phyloP scores from a whole-genome alignment of 2,329 filamentous ascomycete species.

The Mycosphaerelloides madeirae region DNA sequence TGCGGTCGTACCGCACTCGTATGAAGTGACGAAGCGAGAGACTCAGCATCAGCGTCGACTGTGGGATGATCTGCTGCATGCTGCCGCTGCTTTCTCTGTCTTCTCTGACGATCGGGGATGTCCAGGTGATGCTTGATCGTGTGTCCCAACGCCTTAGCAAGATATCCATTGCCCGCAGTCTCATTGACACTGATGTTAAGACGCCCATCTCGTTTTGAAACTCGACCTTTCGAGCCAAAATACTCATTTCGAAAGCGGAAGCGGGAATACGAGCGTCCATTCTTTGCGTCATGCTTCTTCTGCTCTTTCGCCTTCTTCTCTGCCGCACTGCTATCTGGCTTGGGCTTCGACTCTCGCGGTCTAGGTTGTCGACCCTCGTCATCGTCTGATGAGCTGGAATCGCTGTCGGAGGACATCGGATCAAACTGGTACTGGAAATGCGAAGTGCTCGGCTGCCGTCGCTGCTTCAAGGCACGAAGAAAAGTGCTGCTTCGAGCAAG shows the following conservation, averaged over 20 bases:
- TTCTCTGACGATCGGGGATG: constrained; percentile 24
- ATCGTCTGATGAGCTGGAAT: constrained; percentile 28
- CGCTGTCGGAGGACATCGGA: constrained; percentile 25
- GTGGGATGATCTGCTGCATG: constrained; percentile 19
- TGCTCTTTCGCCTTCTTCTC: constrained; percentile 13
- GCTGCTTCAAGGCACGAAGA: constrained; percentile 15
- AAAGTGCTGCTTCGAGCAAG: constrained; percentile 19
- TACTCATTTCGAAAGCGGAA: constrained; percentile 62
- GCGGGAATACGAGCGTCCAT: constrained; percentile 41
- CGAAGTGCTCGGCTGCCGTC: constrained; percentile 11
- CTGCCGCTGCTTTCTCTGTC: constrained; percentile 28
- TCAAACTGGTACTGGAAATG: constrained; percentile 28
- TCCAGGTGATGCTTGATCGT: constrained; percentile 55
- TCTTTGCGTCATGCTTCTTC: constrained; percentile 11
- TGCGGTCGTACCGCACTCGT: constrained; percentile 36
- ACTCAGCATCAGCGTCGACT: constrained; percentile 15
- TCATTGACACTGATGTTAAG: constrained; percentile 69
- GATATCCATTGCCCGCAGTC: constrained; percentile 62
- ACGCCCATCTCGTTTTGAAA: constrained; percentile 64
- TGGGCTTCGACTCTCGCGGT: constrained; percentile 4
- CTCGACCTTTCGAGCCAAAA: constrained; percentile 59
- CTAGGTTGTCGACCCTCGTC: constrained; percentile 16
- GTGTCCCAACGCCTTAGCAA: constrained; percentile 67
- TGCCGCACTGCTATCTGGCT: constrained; percentile 2
- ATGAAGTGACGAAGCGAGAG: constrained; percentile 25